Percentiles rank a stretch among this genome's conserved stretches.
phyloP scores from a whole-genome alignment of 208 protist genomes.

The Trypanosoma brucei region DNA sequence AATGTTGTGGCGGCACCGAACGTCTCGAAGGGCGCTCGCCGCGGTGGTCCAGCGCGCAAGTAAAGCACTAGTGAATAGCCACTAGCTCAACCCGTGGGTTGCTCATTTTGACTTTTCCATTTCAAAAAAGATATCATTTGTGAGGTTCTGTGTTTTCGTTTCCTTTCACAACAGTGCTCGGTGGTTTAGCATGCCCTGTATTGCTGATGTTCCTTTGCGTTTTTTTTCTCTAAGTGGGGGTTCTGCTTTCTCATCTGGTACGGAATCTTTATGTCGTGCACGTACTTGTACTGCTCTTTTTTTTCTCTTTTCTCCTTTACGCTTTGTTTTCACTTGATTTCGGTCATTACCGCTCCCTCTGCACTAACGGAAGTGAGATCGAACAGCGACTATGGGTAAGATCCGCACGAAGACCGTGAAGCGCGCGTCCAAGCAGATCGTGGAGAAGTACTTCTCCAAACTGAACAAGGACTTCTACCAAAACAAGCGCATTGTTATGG shows the following conservation, averaged over 20 bases:
- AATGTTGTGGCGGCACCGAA: constrained; percentile 20
- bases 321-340: constrained; percentile 4
- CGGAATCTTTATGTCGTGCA: background rate
- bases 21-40: constrained; percentile 25
- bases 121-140: too few relatives aligned
- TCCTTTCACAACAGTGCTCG: background rate
- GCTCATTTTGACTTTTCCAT: too few relatives aligned
- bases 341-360: background rate
- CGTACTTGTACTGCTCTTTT: constrained; percentile 5
- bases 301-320: constrained; percentile 6
- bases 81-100: too few relatives aligned
- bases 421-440: constrained; percentile 97
- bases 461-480: constrained; percentile 99
- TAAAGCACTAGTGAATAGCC: constrained; percentile 9
- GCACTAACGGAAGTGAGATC: background rate
- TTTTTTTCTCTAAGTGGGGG: constrained; percentile 1
- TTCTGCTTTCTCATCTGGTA: background rate
- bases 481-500: constrained; percentile 97
- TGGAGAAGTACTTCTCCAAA: constrained; percentile 99
- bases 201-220: constrained; percentile 11
- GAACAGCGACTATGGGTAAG: constrained; percentile 91
- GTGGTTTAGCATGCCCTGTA: constrained; percentile 7
- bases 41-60: constrained; percentile 30
- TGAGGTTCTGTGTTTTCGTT: background rate
- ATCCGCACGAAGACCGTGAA: constrained; percentile 99